A percentile compares a stretch with the other conserved stretches of the same genome.
Conservation (phyloP, 1,139 yeast species). For the Scheffersomyces illinoinensis region DNA sequence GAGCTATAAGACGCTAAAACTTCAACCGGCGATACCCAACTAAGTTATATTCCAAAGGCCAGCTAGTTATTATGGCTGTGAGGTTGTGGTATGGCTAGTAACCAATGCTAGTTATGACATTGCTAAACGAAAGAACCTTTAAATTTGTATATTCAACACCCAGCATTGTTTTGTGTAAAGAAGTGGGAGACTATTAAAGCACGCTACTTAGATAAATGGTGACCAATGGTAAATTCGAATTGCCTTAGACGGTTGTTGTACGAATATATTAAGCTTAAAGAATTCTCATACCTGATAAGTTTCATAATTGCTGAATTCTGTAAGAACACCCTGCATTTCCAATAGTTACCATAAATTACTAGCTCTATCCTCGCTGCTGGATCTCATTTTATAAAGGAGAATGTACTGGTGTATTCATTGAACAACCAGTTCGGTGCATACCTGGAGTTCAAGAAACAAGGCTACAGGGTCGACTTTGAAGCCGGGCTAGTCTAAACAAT, state of each 20-base stretch:
- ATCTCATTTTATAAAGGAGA: conserved; percentile 20
- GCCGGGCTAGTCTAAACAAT: conserved; percentile 12
- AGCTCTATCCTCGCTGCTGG: conserved; percentile 20
- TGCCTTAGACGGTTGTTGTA: not conserved
- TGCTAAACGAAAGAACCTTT: no score
- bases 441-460: conserved; percentile 13
- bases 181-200: no score
- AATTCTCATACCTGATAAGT: no score
- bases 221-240: no score
- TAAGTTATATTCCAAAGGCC: not conserved
- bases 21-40: not conserved
- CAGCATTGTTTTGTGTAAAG: no score
- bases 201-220: no score
- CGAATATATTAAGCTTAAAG: no score
- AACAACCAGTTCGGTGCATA: conserved; percentile 22
- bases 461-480: conserved; percentile 19
- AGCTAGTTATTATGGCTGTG: not conserved
- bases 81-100: not conserved
- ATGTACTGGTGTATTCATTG: conserved; percentile 19
- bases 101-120: not conserved
- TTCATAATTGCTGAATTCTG: no score
- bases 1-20: no score
- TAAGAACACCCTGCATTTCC: no score
- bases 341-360: conserved; percentile 8
- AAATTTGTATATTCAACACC: no score